Evolutionary conservation across 2,329 filamentous ascomycete genomes (phyloP).

Genomic region (Hypomyces perniciosus): DNA sequence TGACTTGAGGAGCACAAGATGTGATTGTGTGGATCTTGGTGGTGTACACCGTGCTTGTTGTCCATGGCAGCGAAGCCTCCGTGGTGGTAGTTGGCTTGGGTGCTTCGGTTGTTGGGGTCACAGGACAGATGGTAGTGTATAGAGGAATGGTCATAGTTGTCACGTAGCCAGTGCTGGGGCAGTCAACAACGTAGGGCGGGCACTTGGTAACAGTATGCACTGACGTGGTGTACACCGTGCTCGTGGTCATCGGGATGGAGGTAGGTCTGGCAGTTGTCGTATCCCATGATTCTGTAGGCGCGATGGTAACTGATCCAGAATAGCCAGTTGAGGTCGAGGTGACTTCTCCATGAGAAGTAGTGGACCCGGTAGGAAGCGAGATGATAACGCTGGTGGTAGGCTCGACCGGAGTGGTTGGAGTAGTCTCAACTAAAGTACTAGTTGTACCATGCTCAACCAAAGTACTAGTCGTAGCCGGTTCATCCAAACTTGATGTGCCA

Average conservation of each 20-base stretch:
- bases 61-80: conserved; percentile 11
- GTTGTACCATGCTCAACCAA: not conserved
- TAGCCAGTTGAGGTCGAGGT: conserved; percentile 1
- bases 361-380: not conserved
- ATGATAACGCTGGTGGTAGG: not conserved
- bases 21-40: conserved; percentile 50
- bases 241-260: conserved; percentile 22
- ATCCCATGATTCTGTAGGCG: not conserved
- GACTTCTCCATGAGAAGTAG: conserved; percentile 3
- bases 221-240: conserved; percentile 34
- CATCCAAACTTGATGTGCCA: not conserved
- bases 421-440: not conserved
- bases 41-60: conserved; percentile 41
- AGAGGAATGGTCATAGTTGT: conserved; percentile 36
- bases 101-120: conserved; percentile 17
- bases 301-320: not conserved
- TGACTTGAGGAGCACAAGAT: conserved; percentile 44
- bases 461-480: not conserved
- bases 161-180: conserved; percentile 29
- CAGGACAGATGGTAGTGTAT: conserved; percentile 42
- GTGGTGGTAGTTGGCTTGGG: conserved; percentile 10
- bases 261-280: not conserved
- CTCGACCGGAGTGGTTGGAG: not conserved
- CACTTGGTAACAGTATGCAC: conserved; percentile 53
- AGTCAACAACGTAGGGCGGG: conserved; percentile 36